Base-by-base conservation (phyloP, 2,329 filamentous ascomycete genomes). In the Colletotrichum musae region DNA sequence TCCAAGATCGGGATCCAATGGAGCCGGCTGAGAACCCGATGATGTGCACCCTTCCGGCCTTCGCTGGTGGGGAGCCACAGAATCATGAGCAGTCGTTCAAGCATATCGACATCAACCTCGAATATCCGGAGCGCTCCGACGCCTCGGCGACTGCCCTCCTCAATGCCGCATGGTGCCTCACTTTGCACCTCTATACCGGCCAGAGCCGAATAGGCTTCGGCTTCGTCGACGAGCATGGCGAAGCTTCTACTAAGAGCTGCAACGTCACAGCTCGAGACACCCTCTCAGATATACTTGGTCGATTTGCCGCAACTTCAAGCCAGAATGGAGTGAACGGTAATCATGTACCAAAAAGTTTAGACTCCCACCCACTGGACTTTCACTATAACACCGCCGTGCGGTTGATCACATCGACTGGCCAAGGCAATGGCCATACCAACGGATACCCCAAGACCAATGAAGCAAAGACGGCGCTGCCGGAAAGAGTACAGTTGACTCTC, bases 181-280 rank as follows among this genome's bases (percentile, higher is more conserved):
- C 48, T 26, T 24, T 61, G 48, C 50, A 61, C 6, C 39, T 53
- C 1, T 61, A 61, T 48, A 53, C 48, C 36, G 48, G 58, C 36
- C 58, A 61, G 10, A 26, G n/a, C 28, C 28, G 26, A 2, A 18
- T 32, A 41, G 24, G 48, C 24, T 61, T 53, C 15, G 24, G 21
- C 15, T 52, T 32, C 16, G 16, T 43, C 10, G 48, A 53, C 16
- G 36, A 43, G n/a, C 10, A 45, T 24, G 58, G 48, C 32, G 32
- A 36, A 18, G 28, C 3, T 12, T n/a, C 16, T 6, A 45, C 9
- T 15, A 52, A 52, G 12, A 53, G 32, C 12, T 61, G 16, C 21
- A 10, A 28, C 24, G 26, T 53, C 48, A 5, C 26, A 3, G 18
- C 48, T 12, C 28, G 51, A n/a, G 48, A 61, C 13, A 41, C 45